Conservation (phyloP, 1,139 yeast genomes). For the Zygosaccharomyces sapae region DNA sequence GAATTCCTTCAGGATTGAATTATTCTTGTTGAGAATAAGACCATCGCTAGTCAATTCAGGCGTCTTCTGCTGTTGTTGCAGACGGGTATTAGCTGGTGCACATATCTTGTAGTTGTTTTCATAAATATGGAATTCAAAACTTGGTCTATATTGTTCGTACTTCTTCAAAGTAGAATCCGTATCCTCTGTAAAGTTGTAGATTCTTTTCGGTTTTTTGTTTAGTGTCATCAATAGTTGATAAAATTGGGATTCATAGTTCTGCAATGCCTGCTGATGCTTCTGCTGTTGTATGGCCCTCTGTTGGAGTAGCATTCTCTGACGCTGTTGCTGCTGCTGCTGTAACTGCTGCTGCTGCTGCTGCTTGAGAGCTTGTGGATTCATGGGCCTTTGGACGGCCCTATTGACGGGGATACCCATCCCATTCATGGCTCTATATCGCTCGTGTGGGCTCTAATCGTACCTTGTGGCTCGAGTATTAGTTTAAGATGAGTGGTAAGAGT, state of each 20-base stretch:
- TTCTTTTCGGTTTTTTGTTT: conserved; percentile 41
- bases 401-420: conserved; percentile 30
- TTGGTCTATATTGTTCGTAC: conserved; percentile 73
- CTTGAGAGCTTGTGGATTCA: conserved; percentile 9
- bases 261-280: conserved; percentile 43
- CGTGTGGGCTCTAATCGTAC: background rate
- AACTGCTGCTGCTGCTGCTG: conserved; percentile 13
- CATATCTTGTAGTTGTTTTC: conserved; percentile 71
- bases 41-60: conserved; percentile 47
- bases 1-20: conserved; percentile 76
- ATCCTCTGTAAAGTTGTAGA: conserved; percentile 64
- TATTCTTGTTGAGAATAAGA: conserved; percentile 72
- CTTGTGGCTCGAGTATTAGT: background rate
- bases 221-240: conserved; percentile 33
- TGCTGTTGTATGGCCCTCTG: conserved; percentile 38
- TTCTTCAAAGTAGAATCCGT: conserved; percentile 72
- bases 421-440: conserved; percentile 3
- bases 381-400: conserved; percentile 11
- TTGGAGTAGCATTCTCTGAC: conserved; percentile 36
- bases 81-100: conserved; percentile 36
- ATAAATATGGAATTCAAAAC: conserved; percentile 82
- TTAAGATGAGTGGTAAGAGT: background rate
- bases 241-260: conserved; percentile 45
- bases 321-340: conserved; percentile 30
- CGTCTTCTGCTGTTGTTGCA: conserved; percentile 39